phyloP scores from a whole-genome alignment of 257 asterid species.

The Anisodus acutangulus region DNA sequence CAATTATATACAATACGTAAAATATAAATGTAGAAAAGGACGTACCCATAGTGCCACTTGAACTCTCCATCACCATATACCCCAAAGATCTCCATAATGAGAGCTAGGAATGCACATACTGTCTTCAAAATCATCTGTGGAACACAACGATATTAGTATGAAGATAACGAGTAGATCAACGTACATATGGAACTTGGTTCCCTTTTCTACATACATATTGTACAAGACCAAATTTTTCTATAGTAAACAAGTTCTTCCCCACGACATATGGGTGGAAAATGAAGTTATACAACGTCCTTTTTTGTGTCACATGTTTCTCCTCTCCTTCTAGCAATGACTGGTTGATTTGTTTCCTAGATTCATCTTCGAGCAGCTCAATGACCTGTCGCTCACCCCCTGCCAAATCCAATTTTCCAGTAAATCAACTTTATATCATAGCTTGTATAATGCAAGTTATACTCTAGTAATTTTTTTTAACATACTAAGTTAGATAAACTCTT shows the following conservation, averaged over 20 bases:
- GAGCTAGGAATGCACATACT: slow-evolving; percentile 74
- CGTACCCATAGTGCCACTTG: slow-evolving; percentile 91
- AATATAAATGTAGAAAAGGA: slow-evolving; percentile 4
- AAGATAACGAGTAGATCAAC: background rate
- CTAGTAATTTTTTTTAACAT: background rate
- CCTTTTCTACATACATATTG: slow-evolving; percentile 65
- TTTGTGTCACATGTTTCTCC: slow-evolving; percentile 37
- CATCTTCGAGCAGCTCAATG: slow-evolving; percentile 67
- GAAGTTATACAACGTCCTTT: slow-evolving; percentile 55
- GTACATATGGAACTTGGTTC: background rate
- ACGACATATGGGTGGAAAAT: slow-evolving; percentile 61
- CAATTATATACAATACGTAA: background rate
- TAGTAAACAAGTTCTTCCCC: slow-evolving; percentile 69
- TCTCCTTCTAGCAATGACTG: slow-evolving; percentile 70
- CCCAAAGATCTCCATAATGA: slow-evolving; percentile 79
- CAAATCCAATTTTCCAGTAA: slow-evolving; percentile 30
- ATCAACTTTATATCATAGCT: background rate
- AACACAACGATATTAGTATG: background rate
- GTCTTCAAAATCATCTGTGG: slow-evolving; percentile 93
- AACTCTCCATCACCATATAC: slow-evolving; percentile 93
- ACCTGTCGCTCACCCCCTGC: slow-evolving; percentile 83
- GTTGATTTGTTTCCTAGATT: slow-evolving; percentile 54
- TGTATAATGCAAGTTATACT: slow-evolving; percentile 9
- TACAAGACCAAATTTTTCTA: slow-evolving; percentile 86
- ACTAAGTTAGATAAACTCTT: background rate